Conservation (phyloP, 768 basidiomycete genomes). For the Pulveroboletus sp. region DNA sequence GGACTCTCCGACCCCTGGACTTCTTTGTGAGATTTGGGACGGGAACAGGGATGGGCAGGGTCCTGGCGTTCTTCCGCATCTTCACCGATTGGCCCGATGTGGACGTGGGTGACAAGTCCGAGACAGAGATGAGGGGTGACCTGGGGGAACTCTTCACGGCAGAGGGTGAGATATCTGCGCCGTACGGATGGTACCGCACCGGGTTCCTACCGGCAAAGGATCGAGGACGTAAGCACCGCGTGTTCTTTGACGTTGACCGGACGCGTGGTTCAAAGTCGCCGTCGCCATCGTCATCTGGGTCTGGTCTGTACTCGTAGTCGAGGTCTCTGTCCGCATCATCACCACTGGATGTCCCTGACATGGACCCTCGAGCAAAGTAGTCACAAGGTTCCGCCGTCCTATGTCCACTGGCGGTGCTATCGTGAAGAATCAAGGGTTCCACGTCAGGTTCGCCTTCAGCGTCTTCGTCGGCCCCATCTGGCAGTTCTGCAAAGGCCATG, state of each 20-base stretch:
- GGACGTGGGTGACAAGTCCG: conserved; percentile 26
- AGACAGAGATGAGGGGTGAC: conserved; percentile 30
- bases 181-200: conserved; percentile 34
- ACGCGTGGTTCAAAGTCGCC: conserved; percentile 33
- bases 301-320: conserved; percentile 30
- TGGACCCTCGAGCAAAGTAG: conserved; percentile 22
- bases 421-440: conserved; percentile 27
- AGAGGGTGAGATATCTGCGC: conserved; percentile 26
- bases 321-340: conserved; percentile 29
- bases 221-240: conserved; percentile 36
- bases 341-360: conserved; percentile 22
- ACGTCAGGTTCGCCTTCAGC: conserved; percentile 35
- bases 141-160: conserved; percentile 28
- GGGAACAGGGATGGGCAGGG: conserved; percentile 55
- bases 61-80: conserved; percentile 36
- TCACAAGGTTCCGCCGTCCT: conserved; percentile 27
- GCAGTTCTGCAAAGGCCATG: conserved; percentile 28
- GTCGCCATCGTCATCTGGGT: conserved; percentile 32
- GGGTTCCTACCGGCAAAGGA: conserved; percentile 31
- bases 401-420: conserved; percentile 21
- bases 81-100: conserved; percentile 24
- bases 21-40: conserved; percentile 71
- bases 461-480: conserved; percentile 33
- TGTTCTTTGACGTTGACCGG: conserved; percentile 37
- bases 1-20: conserved; percentile 65